Base-by-base conservation (phyloP, 192 early-diverging fungal genomes). In the Linnemannia hyalina region DNA sequence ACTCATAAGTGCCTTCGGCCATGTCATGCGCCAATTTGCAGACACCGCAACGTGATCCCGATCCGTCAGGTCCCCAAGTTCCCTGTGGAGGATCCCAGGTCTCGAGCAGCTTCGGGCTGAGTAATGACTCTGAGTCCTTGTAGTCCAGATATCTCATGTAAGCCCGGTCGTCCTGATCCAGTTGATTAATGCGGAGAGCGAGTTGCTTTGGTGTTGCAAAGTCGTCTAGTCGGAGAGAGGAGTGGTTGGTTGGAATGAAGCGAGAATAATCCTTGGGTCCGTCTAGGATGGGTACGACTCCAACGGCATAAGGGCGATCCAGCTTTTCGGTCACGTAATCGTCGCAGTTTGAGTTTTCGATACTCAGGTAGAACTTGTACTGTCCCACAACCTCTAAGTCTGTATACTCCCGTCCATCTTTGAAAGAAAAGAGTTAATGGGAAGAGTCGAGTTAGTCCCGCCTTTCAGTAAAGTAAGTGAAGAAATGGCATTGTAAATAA, bases 311-410 rank as follows among this genome's bases (percentile, higher is more conserved):
- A 15, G 73, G 70, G 18, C 78, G 73, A 15, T 80, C 77, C 5
- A 87, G 42, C 41, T 87, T 87, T 73, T 87, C 85, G 1, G 85
- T 70, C 8, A 88, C 82, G 44, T 88, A 88, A 74, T 84, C 75
- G 57, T 81, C 57, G 35, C 88, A 88, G 68, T 85, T 88, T 57
- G 70, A 68, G 65, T 80, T 83, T 54, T 88, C 88, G 42, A 88
- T 47, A 23, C 68, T 72, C 15, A 88, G 75, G 41, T 88, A 83
- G 68, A 88, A 88, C 60, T 77, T 80, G 79, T 88, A 81, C 18
- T 11, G 72, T 7, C 23, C 65, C 6, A 81, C 77, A 16, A 78
- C 63, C 22, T 81, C 84, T 4, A 7, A 3, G 47, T 70, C 73
- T 4, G 63, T n/a, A 5, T 42, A 65, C 1, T 41, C 47, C 10